phyloP scores from a whole-genome alignment of 805 yeast species.

The Teunomyces cretensis region DNA sequence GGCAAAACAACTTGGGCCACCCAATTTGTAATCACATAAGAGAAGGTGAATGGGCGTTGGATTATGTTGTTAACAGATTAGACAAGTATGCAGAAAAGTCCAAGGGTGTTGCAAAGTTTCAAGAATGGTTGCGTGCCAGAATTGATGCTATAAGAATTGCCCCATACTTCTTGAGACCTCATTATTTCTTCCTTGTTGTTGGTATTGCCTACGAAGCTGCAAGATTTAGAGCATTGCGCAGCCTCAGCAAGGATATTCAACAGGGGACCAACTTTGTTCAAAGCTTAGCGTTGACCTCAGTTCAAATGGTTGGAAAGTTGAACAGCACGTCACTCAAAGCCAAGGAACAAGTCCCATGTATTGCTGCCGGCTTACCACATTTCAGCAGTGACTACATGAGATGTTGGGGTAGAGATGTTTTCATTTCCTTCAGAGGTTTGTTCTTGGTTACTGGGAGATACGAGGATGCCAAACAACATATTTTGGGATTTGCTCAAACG shows the following conservation, averaged over 20 bases:
- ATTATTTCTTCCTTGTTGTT: slow-evolving; percentile 79
- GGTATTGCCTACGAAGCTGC: slow-evolving; percentile 85
- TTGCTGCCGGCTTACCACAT: slow-evolving; percentile 97
- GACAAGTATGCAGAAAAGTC: slow-evolving; percentile 48
- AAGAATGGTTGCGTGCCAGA: slow-evolving; percentile 67
- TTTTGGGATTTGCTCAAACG: slow-evolving; percentile 84
- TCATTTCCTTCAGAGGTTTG: slow-evolving; percentile 82
- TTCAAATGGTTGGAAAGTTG: slow-evolving; percentile 81
- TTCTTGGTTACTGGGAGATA: slow-evolving; percentile 73
- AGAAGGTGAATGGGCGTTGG: slow-evolving; percentile 87
- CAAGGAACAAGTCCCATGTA: slow-evolving; percentile 56
- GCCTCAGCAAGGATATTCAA: slow-evolving; percentile 52
- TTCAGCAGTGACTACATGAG: slow-evolving; percentile 90
- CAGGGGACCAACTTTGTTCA: slow-evolving; percentile 72
- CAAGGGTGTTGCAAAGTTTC: slow-evolving; percentile 54
- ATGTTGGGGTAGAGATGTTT: slow-evolving; percentile 98
- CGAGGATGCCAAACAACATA: slow-evolving; percentile 78
- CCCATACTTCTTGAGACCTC: slow-evolving; percentile 82
- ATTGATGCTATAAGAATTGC: slow-evolving; percentile 59
- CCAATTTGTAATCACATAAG: slow-evolving; percentile 81
- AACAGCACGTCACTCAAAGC: slow-evolving; percentile 77
- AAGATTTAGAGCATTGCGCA: slow-evolving; percentile 60
- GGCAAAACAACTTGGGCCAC: slow-evolving; percentile 75
- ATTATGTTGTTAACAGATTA: slow-evolving; percentile 64
- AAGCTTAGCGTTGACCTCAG: slow-evolving; percentile 72